Evolutionary conservation across 2,329 filamentous ascomycete species (phyloP), one percentile per base, ranked within the genome.

Genomic region (Fonsecaea multimorphosa): DNA sequence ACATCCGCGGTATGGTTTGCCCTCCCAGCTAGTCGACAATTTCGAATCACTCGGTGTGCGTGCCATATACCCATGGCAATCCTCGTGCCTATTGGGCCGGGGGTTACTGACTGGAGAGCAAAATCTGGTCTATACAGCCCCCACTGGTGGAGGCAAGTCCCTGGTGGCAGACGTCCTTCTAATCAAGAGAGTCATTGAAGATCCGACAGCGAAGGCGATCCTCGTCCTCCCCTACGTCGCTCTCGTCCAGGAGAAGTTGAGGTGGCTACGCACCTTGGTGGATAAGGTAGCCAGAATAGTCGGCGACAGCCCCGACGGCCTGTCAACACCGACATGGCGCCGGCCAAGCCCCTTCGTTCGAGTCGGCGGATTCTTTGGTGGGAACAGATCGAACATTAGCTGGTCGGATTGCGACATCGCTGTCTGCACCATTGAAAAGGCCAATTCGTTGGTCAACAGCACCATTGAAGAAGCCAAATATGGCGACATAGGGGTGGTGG

Each of bases 371-470:
- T 92, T 91, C 74, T 92, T 91, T 76, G 90, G 90, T 4, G 91
- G 90, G 3, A 90, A 87, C 72, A 91, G 87, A 73, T 82, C 87
- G 31, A 84, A 85, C 68, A 80, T 85, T 11, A 87, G 84, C 1
- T 93, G 90, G 90, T 81, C 84, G 29, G 90, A 93, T 73, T 89
- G 91, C 71, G 91, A 93, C 74, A 87, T 93, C 72, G 91, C 87
- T 1, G 85, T 93, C 46, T 93, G 91, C 78, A 93, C 91, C 0
- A 88, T 93, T 66, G 91, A 93, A 78, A 93, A 93, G 85, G 86
- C 90, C 61, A 93, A 93, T 72, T 84, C 88, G 11, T 82, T 93
- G 44, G 83, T 92, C 31, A 93, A 93, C 71, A 80, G 84, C 24
- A 88, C 90, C 14, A 91, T 93, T 69, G 88, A 91, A 68, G 89